phyloP scores from a whole-genome alignment of 192 early-diverging fungal species.

The Phlyctochytrium bullatum region DNA sequence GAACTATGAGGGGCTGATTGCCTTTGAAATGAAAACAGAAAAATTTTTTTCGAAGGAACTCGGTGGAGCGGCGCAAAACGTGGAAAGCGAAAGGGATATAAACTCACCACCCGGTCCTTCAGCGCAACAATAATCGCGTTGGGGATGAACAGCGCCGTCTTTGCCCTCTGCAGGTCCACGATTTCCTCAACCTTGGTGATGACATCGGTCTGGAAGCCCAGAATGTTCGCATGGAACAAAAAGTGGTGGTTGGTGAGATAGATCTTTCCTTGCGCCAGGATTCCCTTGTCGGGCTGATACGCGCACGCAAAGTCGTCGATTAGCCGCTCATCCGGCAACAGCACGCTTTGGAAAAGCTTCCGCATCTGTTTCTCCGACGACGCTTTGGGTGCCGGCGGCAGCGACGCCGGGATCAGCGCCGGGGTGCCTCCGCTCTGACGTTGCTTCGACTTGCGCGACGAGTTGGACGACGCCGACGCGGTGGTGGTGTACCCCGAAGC shows the following conservation, averaged over 20 bases:
- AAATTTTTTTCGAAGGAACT: no score
- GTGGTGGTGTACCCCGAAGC: no score
- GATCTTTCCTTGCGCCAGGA: conserved; percentile 22
- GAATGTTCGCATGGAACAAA: conserved; percentile 25
- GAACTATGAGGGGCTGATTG: no score
- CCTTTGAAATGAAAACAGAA: no score
- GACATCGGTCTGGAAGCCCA: conserved; percentile 18
- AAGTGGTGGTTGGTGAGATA: conserved; percentile 26
- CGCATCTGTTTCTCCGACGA: conserved; percentile 19
- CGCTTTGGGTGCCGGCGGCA: no score
- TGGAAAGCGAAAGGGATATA: conserved; percentile 1
- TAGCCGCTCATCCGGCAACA: conserved; percentile 12
- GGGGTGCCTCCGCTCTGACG: no score
- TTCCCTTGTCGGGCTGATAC: conserved; percentile 12
- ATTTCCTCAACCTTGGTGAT: conserved; percentile 19
- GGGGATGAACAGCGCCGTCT: conserved; percentile 22
- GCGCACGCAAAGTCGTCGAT: conserved; percentile 22
- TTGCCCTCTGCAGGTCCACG: conserved; percentile 17
- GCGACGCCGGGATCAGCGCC: no score
- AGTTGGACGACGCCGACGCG: no score
- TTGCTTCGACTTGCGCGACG: no score
- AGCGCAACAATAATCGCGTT: conserved; percentile 21
- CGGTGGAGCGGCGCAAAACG: conserved; percentile 1
- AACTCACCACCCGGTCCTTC: conserved; percentile 8
- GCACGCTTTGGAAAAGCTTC: conserved; percentile 19